A percentile compares a stretch with the other conserved stretches of the same genome.
Conservation (phyloP, 495 filamentous ascomycete genomes). For the Tuber umbilicatum region DNA sequence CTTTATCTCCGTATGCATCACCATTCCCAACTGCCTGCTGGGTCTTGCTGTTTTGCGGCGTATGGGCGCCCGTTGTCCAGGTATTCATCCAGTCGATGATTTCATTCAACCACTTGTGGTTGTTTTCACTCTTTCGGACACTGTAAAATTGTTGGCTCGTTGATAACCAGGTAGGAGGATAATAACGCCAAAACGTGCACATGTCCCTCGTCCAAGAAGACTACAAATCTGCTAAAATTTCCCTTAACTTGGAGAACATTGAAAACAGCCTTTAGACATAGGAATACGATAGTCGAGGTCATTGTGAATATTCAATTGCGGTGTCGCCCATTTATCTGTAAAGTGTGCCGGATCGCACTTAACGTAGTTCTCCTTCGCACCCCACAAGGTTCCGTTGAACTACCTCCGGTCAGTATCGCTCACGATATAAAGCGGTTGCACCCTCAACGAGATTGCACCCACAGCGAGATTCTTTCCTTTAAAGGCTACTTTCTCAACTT, state of each 20-base stretch:
- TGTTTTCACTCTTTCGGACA: neutral
- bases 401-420: conserved; percentile 6
- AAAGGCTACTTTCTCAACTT: too few species aligned
- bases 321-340: conserved; percentile 68
- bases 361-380: conserved; percentile 62
- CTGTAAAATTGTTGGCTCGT: neutral
- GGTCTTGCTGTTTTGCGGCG: too few species aligned
- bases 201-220: conserved; percentile 73
- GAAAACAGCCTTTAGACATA: conserved; percentile 79
- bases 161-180: too few species aligned
- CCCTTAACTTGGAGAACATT: conserved; percentile 72
- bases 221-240: conserved; percentile 64
- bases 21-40: neutral
- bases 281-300: conserved; percentile 90
- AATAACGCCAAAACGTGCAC: conserved; percentile 47
- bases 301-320: conserved; percentile 76
- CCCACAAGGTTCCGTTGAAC: conserved; percentile 68
- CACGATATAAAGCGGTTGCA: too few species aligned
- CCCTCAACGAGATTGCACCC: too few species aligned
- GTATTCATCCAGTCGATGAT: neutral
- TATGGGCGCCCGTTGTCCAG: too few species aligned
- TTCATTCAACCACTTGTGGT: conserved; percentile 2
- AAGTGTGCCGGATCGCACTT: conserved; percentile 73
- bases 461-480: too few species aligned
- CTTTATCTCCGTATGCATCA: neutral